phyloP scores from a whole-genome alignment of 1,284 basidiomycete species.

The Lignosus rhinocerotis region DNA sequence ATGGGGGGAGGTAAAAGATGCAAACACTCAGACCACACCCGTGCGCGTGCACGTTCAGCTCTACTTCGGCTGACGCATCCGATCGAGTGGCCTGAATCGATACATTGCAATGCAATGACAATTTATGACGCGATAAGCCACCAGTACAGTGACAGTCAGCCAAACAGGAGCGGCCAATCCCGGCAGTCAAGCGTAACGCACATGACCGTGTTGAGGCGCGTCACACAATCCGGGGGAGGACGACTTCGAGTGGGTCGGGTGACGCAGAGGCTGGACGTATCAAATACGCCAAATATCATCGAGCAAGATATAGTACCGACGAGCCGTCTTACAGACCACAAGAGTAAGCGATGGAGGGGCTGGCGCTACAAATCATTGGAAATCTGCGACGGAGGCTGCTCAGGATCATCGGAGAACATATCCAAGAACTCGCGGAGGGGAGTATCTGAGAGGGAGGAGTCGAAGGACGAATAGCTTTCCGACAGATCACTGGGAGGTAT shows the following conservation, averaged over 20 bases:
- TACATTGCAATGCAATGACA: neutral
- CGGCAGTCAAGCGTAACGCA: neutral
- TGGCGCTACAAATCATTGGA: neutral
- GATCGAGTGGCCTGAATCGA: too few species aligned
- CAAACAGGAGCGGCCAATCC: neutral
- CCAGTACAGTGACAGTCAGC: neutral
- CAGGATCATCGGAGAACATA: conserved; percentile 1
- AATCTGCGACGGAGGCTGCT: neutral
- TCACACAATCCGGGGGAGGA: neutral
- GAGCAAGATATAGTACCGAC: too few species aligned
- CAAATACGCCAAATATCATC: too few species aligned
- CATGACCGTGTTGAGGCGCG: conserved; percentile 1
- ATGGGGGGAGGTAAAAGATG: neutral
- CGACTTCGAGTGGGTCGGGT: too few species aligned
- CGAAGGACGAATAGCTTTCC: neutral
- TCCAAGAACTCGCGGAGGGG: neutral
- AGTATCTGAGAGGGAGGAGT: neutral
- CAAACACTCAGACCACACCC: too few species aligned
- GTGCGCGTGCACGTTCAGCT: too few species aligned
- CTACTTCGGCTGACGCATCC: too few species aligned
- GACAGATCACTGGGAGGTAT: neutral
- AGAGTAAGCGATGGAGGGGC: neutral
- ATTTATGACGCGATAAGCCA: neutral
- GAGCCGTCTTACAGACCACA: too few species aligned
- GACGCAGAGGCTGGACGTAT: too few species aligned